Evolutionary conservation across 306 rosid genomes (phyloP).

Genomic region (peach (Prunus persica)): Prunus_persica_NCBIv2 NC_034009.1:37406001-37406500

Average conservation of each 20-base stretch:
- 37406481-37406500: not conserved
- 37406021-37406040: too few species aligned
- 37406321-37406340: not conserved
- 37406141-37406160: too few species aligned
- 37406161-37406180: too few species aligned
- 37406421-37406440: not conserved
- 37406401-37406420: not conserved
- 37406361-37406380: conserved; percentile 36
- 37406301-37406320: conserved; percentile 3
- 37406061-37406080: too few species aligned
- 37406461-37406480: not conserved
- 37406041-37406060: too few species aligned
- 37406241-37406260: not conserved
- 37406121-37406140: too few species aligned
- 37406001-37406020: too few species aligned
- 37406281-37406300: not conserved
- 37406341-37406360: conserved; percentile 1
- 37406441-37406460: not conserved
- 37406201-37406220: not conserved
- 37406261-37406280: conserved; percentile 10
- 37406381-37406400: conserved; percentile 2
- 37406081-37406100: too few species aligned
- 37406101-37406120: too few species aligned
- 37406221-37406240: not conserved
- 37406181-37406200: not conserved